Percentiles rank a stretch among this genome's conserved stretches.
These are phyloP conservation scores for Pilatotrama ljubarskyi DNA, from an alignment of 768 basidiomycete genomes.

Conservation along the genomic window DNA sequence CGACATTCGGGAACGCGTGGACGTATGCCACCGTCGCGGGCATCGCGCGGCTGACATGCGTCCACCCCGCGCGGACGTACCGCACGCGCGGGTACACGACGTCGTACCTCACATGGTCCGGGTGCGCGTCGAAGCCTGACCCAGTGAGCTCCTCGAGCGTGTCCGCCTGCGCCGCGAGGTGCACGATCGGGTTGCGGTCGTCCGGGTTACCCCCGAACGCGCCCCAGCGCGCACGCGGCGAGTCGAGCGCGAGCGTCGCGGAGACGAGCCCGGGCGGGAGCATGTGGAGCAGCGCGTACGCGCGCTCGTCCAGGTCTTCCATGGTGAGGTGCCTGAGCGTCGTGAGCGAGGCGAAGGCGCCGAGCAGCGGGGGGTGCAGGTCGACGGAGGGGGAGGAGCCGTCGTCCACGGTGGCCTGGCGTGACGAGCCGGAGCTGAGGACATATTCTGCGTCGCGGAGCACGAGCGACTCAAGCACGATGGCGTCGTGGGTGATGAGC, in stretches of 20 bases:
- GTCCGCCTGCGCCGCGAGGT: not conserved
- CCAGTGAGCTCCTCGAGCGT: conserved; percentile 13
- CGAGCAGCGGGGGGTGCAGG: not conserved
- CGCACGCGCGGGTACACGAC: conserved; percentile 11
- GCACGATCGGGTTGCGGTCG: conserved; percentile 10
- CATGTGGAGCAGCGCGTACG: not conserved
- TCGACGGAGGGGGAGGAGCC: not conserved
- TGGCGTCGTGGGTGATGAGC: not conserved
- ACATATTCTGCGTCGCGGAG: conserved; percentile 6
- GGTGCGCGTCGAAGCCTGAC: not conserved
- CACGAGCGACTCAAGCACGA: not conserved
- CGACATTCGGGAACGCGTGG: conserved; percentile 7
- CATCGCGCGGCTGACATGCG: not conserved
- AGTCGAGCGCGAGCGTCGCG: not conserved
- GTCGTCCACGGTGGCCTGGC: not conserved
- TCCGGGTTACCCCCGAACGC: not conserved
- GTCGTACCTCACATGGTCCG: conserved; percentile 6
- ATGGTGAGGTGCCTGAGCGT: conserved; percentile 7
- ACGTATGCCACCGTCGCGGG: conserved; percentile 9
- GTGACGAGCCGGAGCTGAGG: not conserved
- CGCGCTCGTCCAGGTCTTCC: not conserved
- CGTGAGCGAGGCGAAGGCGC: not conserved
- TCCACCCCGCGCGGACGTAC: not conserved
- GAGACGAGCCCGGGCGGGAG: not conserved
- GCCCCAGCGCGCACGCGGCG: not conserved